Percentiles rank a stretch among this genome's conserved stretches.
phyloP scores from a whole-genome alignment of 2,329 filamentous ascomycete genomes.

The Colletotrichum karsti region DNA sequence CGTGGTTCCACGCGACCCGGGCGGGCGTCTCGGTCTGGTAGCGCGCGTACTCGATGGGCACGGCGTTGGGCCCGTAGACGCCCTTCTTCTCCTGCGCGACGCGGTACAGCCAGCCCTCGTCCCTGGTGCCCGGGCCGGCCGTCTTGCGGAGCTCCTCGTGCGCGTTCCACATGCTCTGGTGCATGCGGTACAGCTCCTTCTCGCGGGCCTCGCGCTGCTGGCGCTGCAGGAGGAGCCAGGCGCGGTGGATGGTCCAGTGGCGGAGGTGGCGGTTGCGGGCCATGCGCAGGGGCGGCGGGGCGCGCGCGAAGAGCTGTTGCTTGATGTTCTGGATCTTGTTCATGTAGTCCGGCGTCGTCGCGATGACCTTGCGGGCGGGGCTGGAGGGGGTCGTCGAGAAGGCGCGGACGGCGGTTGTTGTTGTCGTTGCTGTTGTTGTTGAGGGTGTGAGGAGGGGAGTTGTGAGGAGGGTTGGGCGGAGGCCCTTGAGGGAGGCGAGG shows the following conservation, averaged over 20 bases:
- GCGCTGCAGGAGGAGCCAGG: constrained; percentile 84
- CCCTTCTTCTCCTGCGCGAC: constrained; percentile 93
- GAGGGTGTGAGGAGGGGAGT: background rate
- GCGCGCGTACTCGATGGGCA: constrained; percentile 92
- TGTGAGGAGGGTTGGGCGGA: background rate
- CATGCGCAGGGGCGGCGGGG: constrained; percentile 81
- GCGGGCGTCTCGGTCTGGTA: constrained; percentile 85
- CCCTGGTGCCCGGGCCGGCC: constrained; percentile 62
- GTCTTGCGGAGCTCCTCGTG: constrained; percentile 82
- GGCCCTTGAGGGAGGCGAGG: background rate
- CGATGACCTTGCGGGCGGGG: constrained; percentile 33
- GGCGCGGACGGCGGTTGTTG: constrained; percentile 24
- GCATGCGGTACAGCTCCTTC: constrained; percentile 78
- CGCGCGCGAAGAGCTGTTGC: constrained; percentile 57
- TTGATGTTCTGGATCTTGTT: constrained; percentile 54
- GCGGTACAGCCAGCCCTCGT: constrained; percentile 80
- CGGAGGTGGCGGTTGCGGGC: constrained; percentile 86
- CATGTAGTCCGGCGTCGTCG: constrained; percentile 46
- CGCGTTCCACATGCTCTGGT: constrained; percentile 83
- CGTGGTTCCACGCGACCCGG: constrained; percentile 88
- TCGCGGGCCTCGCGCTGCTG: constrained; percentile 71
- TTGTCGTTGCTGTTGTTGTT: constrained; percentile 21
- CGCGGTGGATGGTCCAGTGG: constrained; percentile 99
- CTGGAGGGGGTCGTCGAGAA: constrained; percentile 38
- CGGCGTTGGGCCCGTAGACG: constrained; percentile 73